These are phyloP conservation scores for Mycena latifolia DNA, from an alignment of 768 basidiomycete species.

Conservation along the genomic window DNA sequence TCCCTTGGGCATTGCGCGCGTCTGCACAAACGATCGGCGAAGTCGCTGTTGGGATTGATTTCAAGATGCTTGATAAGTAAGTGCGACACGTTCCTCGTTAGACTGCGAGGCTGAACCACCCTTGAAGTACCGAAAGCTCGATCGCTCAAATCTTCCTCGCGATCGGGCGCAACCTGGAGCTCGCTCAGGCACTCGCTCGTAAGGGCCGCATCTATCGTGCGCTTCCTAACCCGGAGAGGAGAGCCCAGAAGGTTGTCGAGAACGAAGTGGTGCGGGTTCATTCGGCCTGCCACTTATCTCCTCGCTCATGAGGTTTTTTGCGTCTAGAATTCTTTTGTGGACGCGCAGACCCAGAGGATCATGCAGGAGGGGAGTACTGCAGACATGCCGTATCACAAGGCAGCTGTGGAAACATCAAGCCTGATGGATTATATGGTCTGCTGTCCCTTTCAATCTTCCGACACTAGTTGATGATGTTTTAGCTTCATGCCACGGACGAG, in stretches of 20 bases:
- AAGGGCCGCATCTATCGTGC: slow-evolving; percentile 30
- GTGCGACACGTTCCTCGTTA: background rate
- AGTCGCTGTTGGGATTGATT: slow-evolving; percentile 25
- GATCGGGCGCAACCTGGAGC: slow-evolving; percentile 11
- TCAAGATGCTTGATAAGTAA: slow-evolving; percentile 29
- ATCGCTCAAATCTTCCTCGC: slow-evolving; percentile 15
- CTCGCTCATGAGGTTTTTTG: background rate
- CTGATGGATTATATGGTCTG: slow-evolving; percentile 26
- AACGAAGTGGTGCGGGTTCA: background rate
- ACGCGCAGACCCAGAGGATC: slow-evolving; percentile 1
- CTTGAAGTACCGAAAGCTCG: slow-evolving; percentile 5
- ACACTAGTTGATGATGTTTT: background rate
- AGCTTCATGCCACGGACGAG: slow-evolving; percentile 34
- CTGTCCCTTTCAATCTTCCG: background rate
- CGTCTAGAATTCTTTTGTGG: background rate
- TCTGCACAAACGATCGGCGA: slow-evolving; percentile 32
- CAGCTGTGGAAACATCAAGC: slow-evolving; percentile 15
- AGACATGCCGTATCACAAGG: background rate
- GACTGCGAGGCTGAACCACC: no score
- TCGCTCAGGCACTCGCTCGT: slow-evolving; percentile 26
- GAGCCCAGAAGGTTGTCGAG: slow-evolving; percentile 1
- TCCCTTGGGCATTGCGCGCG: slow-evolving; percentile 29
- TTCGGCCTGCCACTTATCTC: background rate
- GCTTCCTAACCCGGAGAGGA: slow-evolving; percentile 27
- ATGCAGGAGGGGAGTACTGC: background rate